A percentile compares a stretch with the other conserved stretches of the same genome.
Evolutionary conservation across 2,329 filamentous ascomycete genomes (phyloP).

Genomic region (Colletotrichum siamense): DNA sequence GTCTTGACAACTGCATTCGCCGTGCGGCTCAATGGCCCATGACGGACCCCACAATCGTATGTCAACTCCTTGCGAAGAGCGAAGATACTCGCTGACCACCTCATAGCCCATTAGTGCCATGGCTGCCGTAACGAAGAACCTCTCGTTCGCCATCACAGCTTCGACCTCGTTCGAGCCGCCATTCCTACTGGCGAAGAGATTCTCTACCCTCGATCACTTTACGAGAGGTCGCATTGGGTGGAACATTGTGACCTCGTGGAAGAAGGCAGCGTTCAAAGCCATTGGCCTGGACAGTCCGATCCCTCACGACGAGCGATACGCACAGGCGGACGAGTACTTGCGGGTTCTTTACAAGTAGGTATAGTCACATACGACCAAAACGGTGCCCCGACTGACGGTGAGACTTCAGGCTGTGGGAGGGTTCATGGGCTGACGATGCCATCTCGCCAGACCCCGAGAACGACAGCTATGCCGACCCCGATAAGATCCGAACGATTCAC

Average conservation of each 20-base stretch:
- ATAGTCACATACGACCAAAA: no score
- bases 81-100: background rate
- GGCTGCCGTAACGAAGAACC: conserved; percentile 70
- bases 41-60: conserved; percentile 67
- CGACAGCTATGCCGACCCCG: conserved; percentile 63
- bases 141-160: conserved; percentile 67
- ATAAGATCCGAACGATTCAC: conserved; percentile 64
- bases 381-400: no score
- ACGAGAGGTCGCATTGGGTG: conserved; percentile 66
- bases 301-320: conserved; percentile 66
- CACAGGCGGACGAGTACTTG: conserved; percentile 67
- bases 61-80: conserved; percentile 23
- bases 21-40: conserved; percentile 69
- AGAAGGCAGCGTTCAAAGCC: conserved; percentile 67
- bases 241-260: conserved; percentile 68
- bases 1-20: conserved; percentile 64
- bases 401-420: conserved; percentile 39
- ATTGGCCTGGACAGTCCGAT: conserved; percentile 63
- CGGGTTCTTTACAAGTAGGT: conserved; percentile 64
- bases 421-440: conserved; percentile 64
- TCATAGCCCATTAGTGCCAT: conserved; percentile 65
- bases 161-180: conserved; percentile 69
- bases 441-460: conserved; percentile 56
- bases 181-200: conserved; percentile 65
- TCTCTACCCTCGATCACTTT: conserved; percentile 67